Evolutionary conservation across 352 stramenopile species (phyloP), one percentile per base, ranked within the genome.

Genomic region (Phytophthora lateralis): DNA sequence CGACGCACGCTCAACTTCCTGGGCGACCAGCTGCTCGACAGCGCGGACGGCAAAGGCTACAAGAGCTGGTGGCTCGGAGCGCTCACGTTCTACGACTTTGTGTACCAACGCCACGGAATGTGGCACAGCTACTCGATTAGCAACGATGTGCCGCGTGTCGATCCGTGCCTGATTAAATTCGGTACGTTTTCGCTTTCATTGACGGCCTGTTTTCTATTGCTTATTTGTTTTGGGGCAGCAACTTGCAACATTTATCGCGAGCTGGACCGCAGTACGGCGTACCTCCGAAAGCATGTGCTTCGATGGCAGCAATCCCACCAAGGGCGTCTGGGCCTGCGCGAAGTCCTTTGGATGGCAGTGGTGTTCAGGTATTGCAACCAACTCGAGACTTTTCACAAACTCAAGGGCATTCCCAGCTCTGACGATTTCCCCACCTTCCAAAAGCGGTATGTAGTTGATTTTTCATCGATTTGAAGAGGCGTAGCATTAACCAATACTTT

Each of bases 11-110:
- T 93, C 20, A 93, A 82, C 46, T 91, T 91, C 29, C 54, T 93
- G 39, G 78, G 84, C 35, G 83, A 93, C 39, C 83, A 93, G 45
- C 65, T 93, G 49, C 79, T 91, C 27, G 79, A 87, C 38, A 84
- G 67, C 32, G 80, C 87, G 12, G 73, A 89, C 41, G 73, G 73
- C 55, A 89, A 89, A 47, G 78, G 80, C n/a, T 91, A 93, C 65
- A 93, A 90, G 60, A 94, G 85, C 58, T 94, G 85, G 85, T 94
- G 85, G 85, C 79, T 91, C 30, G 82, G 85, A 24, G 85, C 85
- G 11, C 63, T 94, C 15, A 85, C 85, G 30, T 92, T 90, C 57
- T 94, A 91, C 65, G 83, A 94, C 60, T 94, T 90, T 60, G 81
- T 91, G 38, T 94, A 92, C 60, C 85, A 94, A 54, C 85, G 85